Base-by-base conservation (phyloP, 495 filamentous ascomycete genomes). In the Aspergillus wentii region DNA sequence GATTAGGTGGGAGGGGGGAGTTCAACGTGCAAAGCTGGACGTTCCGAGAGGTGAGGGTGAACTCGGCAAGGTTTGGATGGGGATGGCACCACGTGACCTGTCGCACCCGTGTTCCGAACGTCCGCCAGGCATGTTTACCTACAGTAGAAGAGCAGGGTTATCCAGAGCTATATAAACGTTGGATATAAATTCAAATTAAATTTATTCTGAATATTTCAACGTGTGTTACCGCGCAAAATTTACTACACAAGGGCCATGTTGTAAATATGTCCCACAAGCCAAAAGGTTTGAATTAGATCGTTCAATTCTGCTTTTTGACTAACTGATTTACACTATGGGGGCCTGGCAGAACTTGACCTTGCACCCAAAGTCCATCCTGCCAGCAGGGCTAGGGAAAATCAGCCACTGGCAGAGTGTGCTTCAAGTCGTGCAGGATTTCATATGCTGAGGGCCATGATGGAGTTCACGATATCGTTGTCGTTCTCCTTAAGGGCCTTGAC, bases 391-490 rank as follows among this genome's bases (percentile, higher is more conserved):
- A 34, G 46, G 38, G 26, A 15, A 43, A 26, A 36, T 53, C 43
- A 57, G 43, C 50, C 44, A 40, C 38, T 41, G 44, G 42, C 23
- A 41, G 41, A 43, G 40, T 46, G 34, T 38, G 44, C 38, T 48
- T 50, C 44, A 45, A 40, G 36, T 27, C 17, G 9, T 25, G 28
- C 30, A 21, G 33, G 30, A 45, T 29, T 49, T 75, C 79, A 98
- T 85, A 95, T 85, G 74, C 89, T 95, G 66, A 98, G 75, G 49
- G 91, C 88, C 92, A 98, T 98, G 72, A 98, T 98, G 41, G 91
- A 95, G 79, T 97, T 97, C 69, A 99, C 94, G 71, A 99, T 97
- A 66, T 99, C 94, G 55, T 96, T 95, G 69, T 96, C 88, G 65
- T 99, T 96, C 76, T 96, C 88, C 74, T 92, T 91, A 44, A 99